A percentile compares a stretch with the other conserved stretches of the same genome.
Evolutionary conservation across 345 rosid species (phyloP).

Genomic region (Sonneratia caseolaris): DNA sequence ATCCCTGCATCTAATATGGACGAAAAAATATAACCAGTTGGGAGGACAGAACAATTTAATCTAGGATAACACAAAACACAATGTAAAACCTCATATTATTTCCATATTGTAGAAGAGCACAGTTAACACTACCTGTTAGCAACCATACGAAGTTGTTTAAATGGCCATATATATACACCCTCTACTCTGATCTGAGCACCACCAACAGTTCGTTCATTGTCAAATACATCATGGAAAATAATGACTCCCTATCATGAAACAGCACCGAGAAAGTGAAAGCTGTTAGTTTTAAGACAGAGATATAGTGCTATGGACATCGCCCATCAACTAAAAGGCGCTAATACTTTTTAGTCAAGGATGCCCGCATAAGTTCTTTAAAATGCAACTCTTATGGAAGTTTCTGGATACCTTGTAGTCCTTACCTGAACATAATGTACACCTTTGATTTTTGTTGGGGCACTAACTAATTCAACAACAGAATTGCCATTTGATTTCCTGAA

Average conservation of each 20-base stretch:
- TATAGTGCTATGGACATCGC: neutral
- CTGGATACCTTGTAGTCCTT: slow-evolving; percentile 3
- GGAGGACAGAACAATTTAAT: no score
- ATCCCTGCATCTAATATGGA: neutral
- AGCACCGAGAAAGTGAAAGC: slow-evolving; percentile 8
- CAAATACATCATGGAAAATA: slow-evolving; percentile 90
- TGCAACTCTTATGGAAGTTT: neutral
- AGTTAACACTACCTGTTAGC: slow-evolving; percentile 59
- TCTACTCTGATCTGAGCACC: slow-evolving; percentile 91
- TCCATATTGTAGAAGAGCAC: neutral
- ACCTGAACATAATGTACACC: slow-evolving; percentile 99
- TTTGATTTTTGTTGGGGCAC: slow-evolving; percentile 75
- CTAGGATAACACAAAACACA: neutral
- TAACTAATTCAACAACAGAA: slow-evolving; percentile 73
- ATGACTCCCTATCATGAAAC: slow-evolving; percentile 65
- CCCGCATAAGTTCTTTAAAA: neutral
- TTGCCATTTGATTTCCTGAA: slow-evolving; percentile 67
- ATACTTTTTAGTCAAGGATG: neutral
- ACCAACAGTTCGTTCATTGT: slow-evolving; percentile 79
- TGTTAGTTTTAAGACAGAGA: neutral
- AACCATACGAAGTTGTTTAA: slow-evolving; percentile 93
- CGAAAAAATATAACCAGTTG: neutral
- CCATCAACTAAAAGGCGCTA: neutral
- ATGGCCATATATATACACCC: slow-evolving; percentile 99
- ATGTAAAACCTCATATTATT: neutral